Evolutionary conservation across 2,329 filamentous ascomycete species (phyloP), one percentile per base, ranked within the genome.

Genomic region (Botrytis deweyae): DNA sequence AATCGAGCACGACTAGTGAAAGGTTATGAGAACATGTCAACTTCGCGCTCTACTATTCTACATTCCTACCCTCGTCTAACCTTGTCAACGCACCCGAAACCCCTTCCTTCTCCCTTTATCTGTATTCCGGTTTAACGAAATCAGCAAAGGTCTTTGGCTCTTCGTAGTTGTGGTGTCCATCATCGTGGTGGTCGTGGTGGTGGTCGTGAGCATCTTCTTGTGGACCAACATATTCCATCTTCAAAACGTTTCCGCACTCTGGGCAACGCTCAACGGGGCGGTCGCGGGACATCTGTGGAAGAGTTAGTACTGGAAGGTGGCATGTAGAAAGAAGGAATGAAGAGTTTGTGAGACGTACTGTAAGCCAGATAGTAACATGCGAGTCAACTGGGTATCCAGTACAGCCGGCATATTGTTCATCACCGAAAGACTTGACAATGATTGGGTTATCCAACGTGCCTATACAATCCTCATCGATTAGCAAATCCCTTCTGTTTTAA

Each of bases 91-190:
- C 61, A 40, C 14, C 46, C 38, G 10, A 33, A n/a, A 52, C 16
- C n/a, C 49, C 18, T 42, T 42, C 66, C 38, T 38, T 44, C 16
- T 68, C 49, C 25, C 46, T 71, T 76, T 95, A 97, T 88, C 91
- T 90, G 89, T 98, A 99, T 83, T 98, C 91, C 76, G 95, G 94
- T 89, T 93, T 94, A 86, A 99, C 91, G 85, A 89, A 98, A 88
- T 99, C 93, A 85, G 94, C 94, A 83, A 98, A 95, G 80, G 93
- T 97, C 92, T 98, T 97, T 83, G 94, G 93, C 86, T 97, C 94
- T 86, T 96, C 94, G 83, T 87, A 76, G 38, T 59, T 87, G 79
- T 84, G 83, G 81, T 89, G 86, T 80, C 85, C 82, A 83, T 87
- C 87, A 79, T 84, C 82, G 80, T 83, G 80, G 77, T 81, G 79